Evolutionary conservation across 176 grass and related monocot genomes (phyloP).

Genomic region (Stipa capillata): DNA sequence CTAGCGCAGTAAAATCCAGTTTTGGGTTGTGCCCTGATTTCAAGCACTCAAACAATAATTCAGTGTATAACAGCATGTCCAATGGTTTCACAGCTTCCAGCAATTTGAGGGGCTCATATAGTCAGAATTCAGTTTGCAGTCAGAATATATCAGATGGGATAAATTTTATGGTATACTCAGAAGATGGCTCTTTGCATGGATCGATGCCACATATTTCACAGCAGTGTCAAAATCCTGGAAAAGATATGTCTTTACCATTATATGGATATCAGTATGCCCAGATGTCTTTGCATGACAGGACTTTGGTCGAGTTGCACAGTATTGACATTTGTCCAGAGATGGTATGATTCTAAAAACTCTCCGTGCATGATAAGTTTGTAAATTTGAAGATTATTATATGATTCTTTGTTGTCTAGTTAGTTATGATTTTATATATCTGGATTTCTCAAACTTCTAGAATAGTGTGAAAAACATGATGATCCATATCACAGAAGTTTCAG

Average conservation of each 20-base stretch:
- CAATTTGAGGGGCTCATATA: slow-evolving; percentile 36
- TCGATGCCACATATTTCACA: slow-evolving; percentile 11
- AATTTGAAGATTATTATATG: neutral
- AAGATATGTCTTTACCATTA: slow-evolving; percentile 24
- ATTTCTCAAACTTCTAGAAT: neutral
- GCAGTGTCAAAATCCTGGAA: slow-evolving; percentile 24
- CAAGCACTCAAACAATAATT: slow-evolving; percentile 24
- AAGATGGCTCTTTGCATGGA: slow-evolving; percentile 31
- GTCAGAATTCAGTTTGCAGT: slow-evolving; percentile 38
- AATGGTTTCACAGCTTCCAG: slow-evolving; percentile 43
- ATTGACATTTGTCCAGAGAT: slow-evolving; percentile 50
- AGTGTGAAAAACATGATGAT: neutral
- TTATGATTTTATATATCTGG: slow-evolving; percentile 1
- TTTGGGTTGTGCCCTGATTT: slow-evolving; percentile 27
- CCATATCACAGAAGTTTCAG: neutral
- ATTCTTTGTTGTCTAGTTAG: slow-evolving; percentile 4
- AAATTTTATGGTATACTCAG: slow-evolving; percentile 19
- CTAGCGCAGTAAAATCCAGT: slow-evolving; percentile 9
- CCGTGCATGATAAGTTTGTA: slow-evolving; percentile 16
- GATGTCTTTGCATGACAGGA: slow-evolving; percentile 60
- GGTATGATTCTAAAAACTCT: slow-evolving; percentile 26
- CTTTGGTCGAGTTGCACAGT: slow-evolving; percentile 59
- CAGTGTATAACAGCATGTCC: slow-evolving; percentile 26
- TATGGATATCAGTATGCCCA: slow-evolving; percentile 48
- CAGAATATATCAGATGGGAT: slow-evolving; percentile 28